Conservation (phyloP, 306 rosid species). For the Cucumis cinereus region DNA sequence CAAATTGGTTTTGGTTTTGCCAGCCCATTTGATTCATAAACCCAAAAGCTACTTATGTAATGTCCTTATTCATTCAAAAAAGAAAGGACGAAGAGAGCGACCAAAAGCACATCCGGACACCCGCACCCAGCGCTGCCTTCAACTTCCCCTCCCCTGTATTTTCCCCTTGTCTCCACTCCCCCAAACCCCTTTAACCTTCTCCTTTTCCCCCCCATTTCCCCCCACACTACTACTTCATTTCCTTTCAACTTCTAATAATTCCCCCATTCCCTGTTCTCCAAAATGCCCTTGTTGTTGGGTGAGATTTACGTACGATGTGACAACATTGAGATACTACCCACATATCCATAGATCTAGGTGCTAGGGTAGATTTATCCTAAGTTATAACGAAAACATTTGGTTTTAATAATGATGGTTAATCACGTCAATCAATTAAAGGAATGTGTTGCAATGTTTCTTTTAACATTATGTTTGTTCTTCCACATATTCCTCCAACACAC, state of each 20-base stretch:
- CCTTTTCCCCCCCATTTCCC: neutral
- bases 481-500: no score
- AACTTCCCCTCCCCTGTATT: neutral
- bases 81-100: conserved; percentile 1
- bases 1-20: no score
- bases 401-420: neutral
- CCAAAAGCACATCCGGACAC: conserved; percentile 1
- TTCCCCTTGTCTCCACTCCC: conserved; percentile 2
- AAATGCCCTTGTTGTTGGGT: neutral
- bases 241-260: neutral
- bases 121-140: neutral
- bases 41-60: neutral
- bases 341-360: neutral
- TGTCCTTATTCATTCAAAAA: neutral
- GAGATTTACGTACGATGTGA: neutral
- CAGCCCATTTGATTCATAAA: neutral
- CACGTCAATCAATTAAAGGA: neutral
- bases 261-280: neutral
- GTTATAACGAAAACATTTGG: neutral
- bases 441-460: no score
- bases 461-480: neutral
- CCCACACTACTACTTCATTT: neutral
- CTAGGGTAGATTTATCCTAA: neutral
- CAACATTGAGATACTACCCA: neutral
- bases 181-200: neutral